Conservation (phyloP, 2,329 filamentous ascomycete genomes). For the Penicillium sp. region DNA sequence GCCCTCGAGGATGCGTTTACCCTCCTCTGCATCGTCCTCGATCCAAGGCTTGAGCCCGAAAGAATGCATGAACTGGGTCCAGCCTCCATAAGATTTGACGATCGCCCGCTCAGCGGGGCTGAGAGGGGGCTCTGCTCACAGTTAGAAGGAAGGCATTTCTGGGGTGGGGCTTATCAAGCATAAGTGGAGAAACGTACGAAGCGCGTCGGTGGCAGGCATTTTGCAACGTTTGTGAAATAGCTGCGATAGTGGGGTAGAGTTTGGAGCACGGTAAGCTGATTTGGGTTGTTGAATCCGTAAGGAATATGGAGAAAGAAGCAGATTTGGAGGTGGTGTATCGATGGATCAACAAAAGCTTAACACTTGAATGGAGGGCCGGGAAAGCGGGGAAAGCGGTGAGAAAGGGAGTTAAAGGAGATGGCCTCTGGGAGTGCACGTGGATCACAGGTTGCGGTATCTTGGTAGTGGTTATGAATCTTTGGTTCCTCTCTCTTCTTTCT, state of each 20-base stretch:
- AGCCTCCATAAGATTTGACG: conserved; percentile 30
- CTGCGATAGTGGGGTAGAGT: not conserved
- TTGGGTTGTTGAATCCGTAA: not conserved
- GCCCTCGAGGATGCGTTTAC: conserved; percentile 13
- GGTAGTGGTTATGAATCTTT: too few relatives aligned
- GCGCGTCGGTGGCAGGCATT: not conserved
- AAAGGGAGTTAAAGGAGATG: too few relatives aligned
- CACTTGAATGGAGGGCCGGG: too few relatives aligned
- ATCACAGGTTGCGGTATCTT: too few relatives aligned
- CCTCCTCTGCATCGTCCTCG: conserved; percentile 25
- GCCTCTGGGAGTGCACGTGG: too few relatives aligned
- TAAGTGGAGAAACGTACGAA: not conserved
- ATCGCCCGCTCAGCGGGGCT: conserved; percentile 24
- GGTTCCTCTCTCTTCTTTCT: too few relatives aligned
- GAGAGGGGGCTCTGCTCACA: conserved; percentile 26
- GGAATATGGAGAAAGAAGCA: not conserved
- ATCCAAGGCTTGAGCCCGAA: conserved; percentile 29
- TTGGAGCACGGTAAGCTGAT: not conserved
- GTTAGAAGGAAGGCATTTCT: not conserved
- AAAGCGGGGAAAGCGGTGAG: too few relatives aligned
- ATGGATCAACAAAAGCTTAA: not conserved
- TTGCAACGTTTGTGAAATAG: not conserved
- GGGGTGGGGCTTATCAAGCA: not conserved
- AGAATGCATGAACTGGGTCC: conserved; percentile 24
- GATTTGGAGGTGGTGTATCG: not conserved